phyloP scores from a whole-genome alignment of 129 eudicot species.

The Saussurea involucrata region DNA sequence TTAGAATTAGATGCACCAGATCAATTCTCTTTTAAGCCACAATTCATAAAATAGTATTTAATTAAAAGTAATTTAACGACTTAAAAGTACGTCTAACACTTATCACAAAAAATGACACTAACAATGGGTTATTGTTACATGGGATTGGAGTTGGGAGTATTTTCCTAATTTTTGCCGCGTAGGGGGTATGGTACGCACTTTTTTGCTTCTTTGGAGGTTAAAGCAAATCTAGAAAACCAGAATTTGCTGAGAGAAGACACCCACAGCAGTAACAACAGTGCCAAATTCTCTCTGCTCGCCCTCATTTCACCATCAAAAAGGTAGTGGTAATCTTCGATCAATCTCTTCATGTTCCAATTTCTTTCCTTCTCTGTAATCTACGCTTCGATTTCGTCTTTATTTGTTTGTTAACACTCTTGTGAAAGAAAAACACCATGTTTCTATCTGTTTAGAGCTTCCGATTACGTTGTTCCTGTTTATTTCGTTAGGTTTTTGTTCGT shows the following conservation, averaged over 20 bases:
- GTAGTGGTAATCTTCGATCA: neutral
- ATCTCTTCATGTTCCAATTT: neutral
- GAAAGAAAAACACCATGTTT: no score
- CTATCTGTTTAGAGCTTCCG: neutral
- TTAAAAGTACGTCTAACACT: no score
- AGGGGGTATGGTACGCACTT: conserved; percentile 11
- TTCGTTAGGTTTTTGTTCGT: neutral
- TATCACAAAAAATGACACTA: no score
- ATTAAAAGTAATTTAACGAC: no score
- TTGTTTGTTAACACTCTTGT: neutral
- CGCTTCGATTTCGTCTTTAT: neutral
- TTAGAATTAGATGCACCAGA: no score
- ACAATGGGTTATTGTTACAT: neutral
- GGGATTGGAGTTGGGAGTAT: neutral
- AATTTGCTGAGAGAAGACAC: neutral
- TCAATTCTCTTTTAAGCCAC: no score
- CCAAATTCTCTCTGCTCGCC: neutral
- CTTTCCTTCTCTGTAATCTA: neutral
- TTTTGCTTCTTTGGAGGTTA: conserved; percentile 19
- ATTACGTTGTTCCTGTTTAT: conserved; percentile 4
- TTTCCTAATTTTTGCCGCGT: conserved; percentile 30
- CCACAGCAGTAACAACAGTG: neutral
- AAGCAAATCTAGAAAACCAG: conserved; percentile 21
- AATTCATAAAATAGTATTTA: no score
- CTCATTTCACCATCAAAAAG: conserved; percentile 7